Conservation (phyloP, 2,329 filamentous ascomycete genomes). For the Biscogniauxia sp. region DNA sequence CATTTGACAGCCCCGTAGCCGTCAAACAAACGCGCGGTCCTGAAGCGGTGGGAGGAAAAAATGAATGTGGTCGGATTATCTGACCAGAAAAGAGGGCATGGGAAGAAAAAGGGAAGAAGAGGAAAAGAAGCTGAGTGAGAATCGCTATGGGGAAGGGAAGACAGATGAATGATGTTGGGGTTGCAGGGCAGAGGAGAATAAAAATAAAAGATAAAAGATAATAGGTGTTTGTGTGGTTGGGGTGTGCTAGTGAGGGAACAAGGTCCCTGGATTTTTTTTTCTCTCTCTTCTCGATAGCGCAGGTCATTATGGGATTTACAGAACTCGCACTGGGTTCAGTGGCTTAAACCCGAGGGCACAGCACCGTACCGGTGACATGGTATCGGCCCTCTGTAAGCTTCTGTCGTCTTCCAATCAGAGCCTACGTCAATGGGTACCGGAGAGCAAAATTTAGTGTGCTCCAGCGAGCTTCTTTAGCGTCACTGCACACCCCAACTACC, state of each 20-base stretch:
- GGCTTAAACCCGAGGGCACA: background rate
- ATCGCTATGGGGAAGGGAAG: slow-evolving; percentile 6
- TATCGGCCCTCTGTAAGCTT: background rate
- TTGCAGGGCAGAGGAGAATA: background rate
- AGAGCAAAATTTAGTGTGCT: background rate
- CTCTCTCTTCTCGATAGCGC: background rate
- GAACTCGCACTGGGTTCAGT: background rate
- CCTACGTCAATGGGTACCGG: background rate
- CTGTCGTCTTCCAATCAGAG: background rate
- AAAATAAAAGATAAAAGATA: background rate
- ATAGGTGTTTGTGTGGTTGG: slow-evolving; percentile 2
- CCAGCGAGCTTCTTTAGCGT: background rate
- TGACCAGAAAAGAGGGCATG: background rate
- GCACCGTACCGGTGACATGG: background rate
- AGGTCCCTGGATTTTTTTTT: background rate
- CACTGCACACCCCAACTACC: background rate
- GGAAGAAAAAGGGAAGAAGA: slow-evolving; percentile 11
- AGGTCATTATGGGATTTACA: background rate
- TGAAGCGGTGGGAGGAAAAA: slow-evolving; percentile 9
- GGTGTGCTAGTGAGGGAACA: slow-evolving; percentile 4
- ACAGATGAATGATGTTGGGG: slow-evolving; percentile 15
- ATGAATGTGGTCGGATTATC: slow-evolving; percentile 10
- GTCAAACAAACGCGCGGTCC: slow-evolving; percentile 86
- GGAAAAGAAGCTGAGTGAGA: slow-evolving; percentile 15
- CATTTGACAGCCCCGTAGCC: slow-evolving; percentile 88